Base-by-base conservation (phyloP, 805 yeast species). In the Tanozyma kutaoensis region DNA sequence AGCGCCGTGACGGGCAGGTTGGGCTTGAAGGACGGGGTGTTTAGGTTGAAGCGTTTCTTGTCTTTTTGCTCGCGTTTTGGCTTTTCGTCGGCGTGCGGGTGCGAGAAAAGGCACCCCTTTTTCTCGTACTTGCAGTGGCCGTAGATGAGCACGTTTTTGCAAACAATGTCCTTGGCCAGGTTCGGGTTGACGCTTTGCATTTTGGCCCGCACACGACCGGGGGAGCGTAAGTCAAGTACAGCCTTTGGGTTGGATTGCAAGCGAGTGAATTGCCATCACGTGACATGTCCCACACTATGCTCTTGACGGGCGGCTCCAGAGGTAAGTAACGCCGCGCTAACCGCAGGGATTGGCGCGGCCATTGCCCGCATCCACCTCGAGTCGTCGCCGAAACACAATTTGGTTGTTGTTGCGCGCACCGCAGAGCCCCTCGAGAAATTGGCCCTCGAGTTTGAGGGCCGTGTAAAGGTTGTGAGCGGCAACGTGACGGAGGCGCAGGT, bases 51-150 rank as follows among this genome's bases (percentile, higher is more conserved):
- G n/a, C n/a, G n/a, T n/a, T n/a, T n/a, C n/a, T n/a, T n/a, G n/a
- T n/a, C n/a, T n/a, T n/a, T n/a, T n/a, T n/a, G n/a, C n/a, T n/a
- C n/a, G n/a, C n/a, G n/a, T n/a, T n/a, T n/a, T n/a, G n/a, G n/a
- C n/a, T n/a, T n/a, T n/a, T n/a, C n/a, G n/a, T n/a, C n/a, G n/a
- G n/a, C 22, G 10, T 20, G 10, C n/a, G 52, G 32, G 47, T 81
- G 93, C 27, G 70, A 72, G 45, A 81, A 84, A 2, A 76, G 77
- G 46, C 95, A 84, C 8, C 94, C 94, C 42, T 81, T 82, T 38
- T 78, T 77, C 40, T 80, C 85, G 53, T 69, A 82, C 48, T 81
- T 81, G 58, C 95, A 84, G 42, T 67, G 81, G 3, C 95, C 95
- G 55, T 82, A 84, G 19, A 81, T 80, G 25, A 76, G 70, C 29